Evolutionary conservation across 768 basidiomycete species (phyloP), one percentile per base, ranked within the genome.

Genomic region (Lactarius hatsudake): DNA sequence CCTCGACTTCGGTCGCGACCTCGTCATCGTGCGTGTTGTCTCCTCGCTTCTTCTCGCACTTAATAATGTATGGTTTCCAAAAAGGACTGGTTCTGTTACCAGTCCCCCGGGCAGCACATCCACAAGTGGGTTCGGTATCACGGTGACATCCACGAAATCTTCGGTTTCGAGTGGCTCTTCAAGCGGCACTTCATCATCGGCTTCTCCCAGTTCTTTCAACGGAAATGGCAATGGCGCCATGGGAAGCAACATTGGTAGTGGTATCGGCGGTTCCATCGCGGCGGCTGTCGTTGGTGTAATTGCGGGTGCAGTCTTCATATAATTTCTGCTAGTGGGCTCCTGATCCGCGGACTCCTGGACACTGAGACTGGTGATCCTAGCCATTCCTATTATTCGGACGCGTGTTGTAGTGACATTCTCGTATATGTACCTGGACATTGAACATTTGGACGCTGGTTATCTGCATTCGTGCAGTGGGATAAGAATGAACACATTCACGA

Each of bases 291-390:
- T 68, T n/a, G 67, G 67, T 26, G 58, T 68, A 26, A 26, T 61
- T 64, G 67, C 59, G 12, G 67, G 67, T 45, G 62, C 28, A 5
- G 20, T 64, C n/a, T 55, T 68, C 3, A 42, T 68, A 40, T 68
- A 20, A 60, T 63, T 58, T 34, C 38, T 42, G 42, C 36, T 30
- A 30, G 42, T 32, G 30, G 58, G 43, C 43, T 64, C n/a, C 43
- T 5, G 59, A 60, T 23, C 43, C 55, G 15, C 58, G 63, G 67
- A 61, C 68, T 62, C 2, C 30, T 28, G 48, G 55, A 59, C 62
- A 32, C 38, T 43, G 58, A 55, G 42, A 13, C 56, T 42, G 15
- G 45, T 32, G 59, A 43, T 42, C 51, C 6, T 53, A 36, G 5
- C 26, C 34, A 34, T 36, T n/a, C 28, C n/a, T 36, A 26, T 59